These are phyloP conservation scores for Hibiscus trionum DNA, from an alignment of 345 rosid genomes.

Conservation along the genomic window DNA sequence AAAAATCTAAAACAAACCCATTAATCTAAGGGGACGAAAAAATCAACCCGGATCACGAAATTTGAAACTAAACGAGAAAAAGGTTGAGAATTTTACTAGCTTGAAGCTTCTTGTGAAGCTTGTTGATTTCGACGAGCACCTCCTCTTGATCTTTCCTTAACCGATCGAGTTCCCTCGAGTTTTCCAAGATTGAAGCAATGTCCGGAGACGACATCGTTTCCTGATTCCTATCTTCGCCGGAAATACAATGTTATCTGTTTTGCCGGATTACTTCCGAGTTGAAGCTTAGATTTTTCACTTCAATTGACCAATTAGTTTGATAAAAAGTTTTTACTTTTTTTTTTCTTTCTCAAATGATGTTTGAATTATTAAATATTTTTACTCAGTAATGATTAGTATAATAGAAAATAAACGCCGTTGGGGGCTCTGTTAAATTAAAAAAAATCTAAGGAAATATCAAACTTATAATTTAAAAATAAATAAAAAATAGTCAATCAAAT, in stretches of 20 bases:
- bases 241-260: slow-evolving; percentile 5
- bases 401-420: no score
- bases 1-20: slow-evolving; percentile 16
- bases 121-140: slow-evolving; percentile 62
- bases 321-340: neutral
- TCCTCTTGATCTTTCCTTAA: slow-evolving; percentile 71
- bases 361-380: neutral
- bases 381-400: neutral
- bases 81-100: slow-evolving; percentile 33
- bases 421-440: no score
- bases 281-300: slow-evolving; percentile 8
- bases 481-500: neutral
- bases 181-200: slow-evolving; percentile 55
- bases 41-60: slow-evolving; percentile 6
- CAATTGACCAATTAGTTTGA: slow-evolving; percentile 4
- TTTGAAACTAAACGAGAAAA: neutral
- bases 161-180: slow-evolving; percentile 83
- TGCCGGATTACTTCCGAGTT: neutral
- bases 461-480: neutral
- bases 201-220: slow-evolving; percentile 53
- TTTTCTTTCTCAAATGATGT: neutral
- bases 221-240: neutral
- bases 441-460: no score
- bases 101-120: slow-evolving; percentile 82
- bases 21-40: slow-evolving; percentile 1